Conservation (phyloP, 2,329 filamentous ascomycete species). For the Dactylellina cionopaga region DNA sequence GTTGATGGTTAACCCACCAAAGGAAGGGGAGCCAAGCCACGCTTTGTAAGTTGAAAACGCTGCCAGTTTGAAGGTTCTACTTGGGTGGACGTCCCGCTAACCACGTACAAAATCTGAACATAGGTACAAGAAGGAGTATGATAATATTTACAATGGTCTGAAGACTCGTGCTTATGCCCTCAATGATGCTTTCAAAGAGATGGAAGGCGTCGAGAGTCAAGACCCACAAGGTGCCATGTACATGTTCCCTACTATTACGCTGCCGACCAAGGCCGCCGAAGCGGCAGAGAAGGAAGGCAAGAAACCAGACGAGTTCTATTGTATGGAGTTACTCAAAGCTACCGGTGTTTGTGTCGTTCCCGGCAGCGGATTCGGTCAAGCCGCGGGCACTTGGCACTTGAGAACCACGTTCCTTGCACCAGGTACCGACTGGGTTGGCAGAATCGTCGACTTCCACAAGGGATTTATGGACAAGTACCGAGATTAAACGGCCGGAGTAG, state of each 20-base stretch:
- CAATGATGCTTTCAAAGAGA: slow-evolving; percentile 87
- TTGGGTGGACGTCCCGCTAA: slow-evolving; percentile 21
- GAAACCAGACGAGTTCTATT: slow-evolving; percentile 91
- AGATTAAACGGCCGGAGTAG: slow-evolving; percentile 15
- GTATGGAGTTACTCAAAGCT: slow-evolving; percentile 85
- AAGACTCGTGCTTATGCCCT: slow-evolving; percentile 82
- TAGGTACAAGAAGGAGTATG: slow-evolving; percentile 84
- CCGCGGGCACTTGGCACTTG: slow-evolving; percentile 90
- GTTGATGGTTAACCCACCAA: slow-evolving; percentile 96
- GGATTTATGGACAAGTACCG: slow-evolving; percentile 84
- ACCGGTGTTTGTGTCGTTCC: slow-evolving; percentile 95
- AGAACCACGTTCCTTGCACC: slow-evolving; percentile 96
- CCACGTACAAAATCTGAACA: background rate
- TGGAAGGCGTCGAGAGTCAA: slow-evolving; percentile 95
- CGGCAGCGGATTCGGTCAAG: slow-evolving; percentile 92
- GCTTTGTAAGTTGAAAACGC: slow-evolving; percentile 64
- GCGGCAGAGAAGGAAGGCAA: slow-evolving; percentile 79
- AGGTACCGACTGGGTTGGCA: slow-evolving; percentile 91
- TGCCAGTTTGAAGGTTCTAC: background rate
- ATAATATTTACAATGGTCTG: slow-evolving; percentile 80
- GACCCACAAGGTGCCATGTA: slow-evolving; percentile 95
- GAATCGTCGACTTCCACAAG: slow-evolving; percentile 88
- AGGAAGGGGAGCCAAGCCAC: slow-evolving; percentile 82
- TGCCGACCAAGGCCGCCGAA: slow-evolving; percentile 78
- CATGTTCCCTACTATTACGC: slow-evolving; percentile 91